Evolutionary conservation across 2,329 filamentous ascomycete species (phyloP).

Genomic region (Phyllosticta ampelicida): DNA sequence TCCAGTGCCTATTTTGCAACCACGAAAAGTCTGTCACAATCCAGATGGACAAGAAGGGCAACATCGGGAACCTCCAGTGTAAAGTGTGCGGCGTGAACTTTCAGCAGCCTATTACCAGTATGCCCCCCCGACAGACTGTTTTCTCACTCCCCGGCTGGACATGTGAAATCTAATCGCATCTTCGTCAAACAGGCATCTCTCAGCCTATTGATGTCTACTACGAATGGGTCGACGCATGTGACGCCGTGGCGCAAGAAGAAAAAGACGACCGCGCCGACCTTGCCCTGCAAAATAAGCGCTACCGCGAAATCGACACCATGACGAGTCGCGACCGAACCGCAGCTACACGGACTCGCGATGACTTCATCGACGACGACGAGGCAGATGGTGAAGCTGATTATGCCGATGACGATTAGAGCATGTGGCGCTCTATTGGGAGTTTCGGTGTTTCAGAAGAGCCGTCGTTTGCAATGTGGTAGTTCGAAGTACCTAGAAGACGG

Average conservation of each 20-base stretch:
- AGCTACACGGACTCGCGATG: slow-evolving; percentile 13
- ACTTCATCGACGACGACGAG: slow-evolving; percentile 30
- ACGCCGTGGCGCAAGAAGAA: slow-evolving; percentile 56
- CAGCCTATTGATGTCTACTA: slow-evolving; percentile 91
- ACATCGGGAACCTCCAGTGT: slow-evolving; percentile 75
- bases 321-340: slow-evolving; percentile 1
- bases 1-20: slow-evolving; percentile 97
- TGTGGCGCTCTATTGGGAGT: background rate
- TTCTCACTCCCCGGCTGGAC: background rate
- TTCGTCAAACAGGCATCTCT: slow-evolving; percentile 57
- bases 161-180: background rate
- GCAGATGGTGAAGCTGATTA: slow-evolving; percentile 29
- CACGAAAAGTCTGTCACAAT: slow-evolving; percentile 88
- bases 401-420: slow-evolving; percentile 15
- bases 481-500: background rate
- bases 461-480: too few relatives aligned
- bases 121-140: slow-evolving; percentile 20
- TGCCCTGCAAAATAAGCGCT: slow-evolving; percentile 1
- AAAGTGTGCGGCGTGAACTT: slow-evolving; percentile 91
- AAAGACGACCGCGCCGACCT: slow-evolving; percentile 24
- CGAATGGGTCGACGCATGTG: slow-evolving; percentile 96
- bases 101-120: slow-evolving; percentile 88
- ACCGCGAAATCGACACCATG: slow-evolving; percentile 5
- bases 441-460: too few relatives aligned
- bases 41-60: slow-evolving; percentile 87